Evolutionary conservation across 306 rosid species (phyloP), one percentile per base, ranked within the genome.

Genomic region (Inga leiocalycina): DNA sequence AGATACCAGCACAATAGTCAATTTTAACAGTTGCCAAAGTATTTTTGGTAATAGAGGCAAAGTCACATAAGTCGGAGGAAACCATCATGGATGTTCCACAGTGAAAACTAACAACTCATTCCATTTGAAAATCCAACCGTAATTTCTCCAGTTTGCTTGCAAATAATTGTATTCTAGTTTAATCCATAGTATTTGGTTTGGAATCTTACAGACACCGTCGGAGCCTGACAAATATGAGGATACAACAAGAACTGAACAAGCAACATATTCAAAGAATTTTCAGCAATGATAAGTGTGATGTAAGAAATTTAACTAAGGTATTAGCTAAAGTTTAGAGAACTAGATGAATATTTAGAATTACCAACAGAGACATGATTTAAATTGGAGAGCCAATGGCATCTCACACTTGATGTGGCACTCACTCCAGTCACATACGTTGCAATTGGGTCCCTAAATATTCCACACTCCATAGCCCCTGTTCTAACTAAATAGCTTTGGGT

Each of bases 21-120:
- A 65, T 54, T 62, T 46, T 59, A 59, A 13, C 48, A 75, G 75
- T 70, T 72, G 81, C 71, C 41, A 54, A 64, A 27, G 52, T 61
- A 80, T 44, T 49, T 39, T 62, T 72, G 30, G 41, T 17, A 24
- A 13, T 14, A 46, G n/a, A 54, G 12, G 46, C 2, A 15, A 66
- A 72, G 75, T 32, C 11, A 32, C 13, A 19, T 32, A 22, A 27
- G 39, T 49, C 54, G 45, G 46, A 27, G 22, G 7, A 30, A 27
- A 69, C 16, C 12, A 79, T 20, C 79, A 24, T 24, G 30, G 81
- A 48, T 68, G 49, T 77, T 44, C 45, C 17, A 82, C 39, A 41
- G 2, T 44, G 15, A 69, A 52, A 70, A 49, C 34, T 4, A 30
- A 6, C 4, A 34, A 70, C 34, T 10, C 15, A 69, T 46, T 16